Evolutionary conservation across 1,284 basidiomycete genomes (phyloP), one percentile per base, ranked within the genome.

Genomic region (Ceratobasidium sp.): DNA sequence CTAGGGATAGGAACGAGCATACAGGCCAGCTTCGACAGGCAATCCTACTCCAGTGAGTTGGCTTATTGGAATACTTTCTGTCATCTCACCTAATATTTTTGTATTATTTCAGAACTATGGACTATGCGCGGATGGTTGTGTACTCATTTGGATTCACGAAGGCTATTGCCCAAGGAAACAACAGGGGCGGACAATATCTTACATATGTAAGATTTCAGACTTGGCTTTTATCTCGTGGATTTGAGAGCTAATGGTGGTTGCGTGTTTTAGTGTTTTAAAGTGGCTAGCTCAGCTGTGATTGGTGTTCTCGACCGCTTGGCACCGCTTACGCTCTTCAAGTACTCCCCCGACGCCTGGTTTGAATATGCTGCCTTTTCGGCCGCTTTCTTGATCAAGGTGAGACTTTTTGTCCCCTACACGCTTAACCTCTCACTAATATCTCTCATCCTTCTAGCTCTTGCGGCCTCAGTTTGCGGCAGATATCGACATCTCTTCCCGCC

Each of bases 271-370:
- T 67, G 64, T 23, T 21, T 67, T 9, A 6, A 67, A 30, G n/a
- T 38, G 11, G 64, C 64, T 14, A 26, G 50, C 5, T 18, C 64
- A 18, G 54, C 64, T 14, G 64, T 67, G 18, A 1, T 6, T 4
- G 50, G 49, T 38, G 49, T 55, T 7, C 18, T 67, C 11, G 50
- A 67, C 8, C 50, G 43, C 1, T 41, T 67, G 26, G 50, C 52
- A 1, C 32, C 7, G 5, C 47, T 67, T n/a, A 35, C 32, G 2
- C 43, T 41, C 6, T 67, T 55, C 50, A 67, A 67, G 38, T 55
- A 55, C 30, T 67, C 64, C 23, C 64, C 64, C n/a, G 64, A 67
- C 41, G 64, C 28, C 26, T 67, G 64, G 64, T 67, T 67, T 52
- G 64, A 67, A 44, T 67, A 67, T 46, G 64, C 64, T 6, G 50